Conservation (phyloP, 495 filamentous ascomycete species). For the Penicillium ochrochloron region DNA sequence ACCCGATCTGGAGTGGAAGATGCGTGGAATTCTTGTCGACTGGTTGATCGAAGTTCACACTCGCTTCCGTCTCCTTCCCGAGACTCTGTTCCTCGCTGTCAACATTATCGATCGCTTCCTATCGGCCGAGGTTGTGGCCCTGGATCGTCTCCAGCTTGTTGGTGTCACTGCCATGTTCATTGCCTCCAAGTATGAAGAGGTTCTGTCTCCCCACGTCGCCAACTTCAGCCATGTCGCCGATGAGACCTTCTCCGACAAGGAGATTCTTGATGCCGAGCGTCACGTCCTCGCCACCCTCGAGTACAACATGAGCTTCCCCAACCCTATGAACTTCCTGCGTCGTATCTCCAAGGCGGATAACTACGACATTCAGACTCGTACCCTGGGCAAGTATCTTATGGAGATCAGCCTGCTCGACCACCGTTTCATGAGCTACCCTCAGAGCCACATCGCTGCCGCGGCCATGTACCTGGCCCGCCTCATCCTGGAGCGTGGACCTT, state of each 20-base stretch:
- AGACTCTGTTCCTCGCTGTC: conserved; percentile 94
- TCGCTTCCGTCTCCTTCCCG: conserved; percentile 94
- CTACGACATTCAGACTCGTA: conserved; percentile 96
- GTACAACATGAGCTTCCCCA: conserved; percentile 98
- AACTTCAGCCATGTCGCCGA: conserved; percentile 98
- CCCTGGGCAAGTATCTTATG: conserved; percentile 96
- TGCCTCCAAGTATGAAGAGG: conserved; percentile 98
- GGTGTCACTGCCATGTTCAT: conserved; percentile 99
- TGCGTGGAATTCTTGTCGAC: conserved; percentile 95
- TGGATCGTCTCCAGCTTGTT: conserved; percentile 94
- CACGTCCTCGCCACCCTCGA: conserved; percentile 88
- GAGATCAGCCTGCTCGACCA: conserved; percentile 96
- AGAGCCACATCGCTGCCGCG: conserved; percentile 87
- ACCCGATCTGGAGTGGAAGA: conserved; percentile 95
- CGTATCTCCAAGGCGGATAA: conserved; percentile 98
- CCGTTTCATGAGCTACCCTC: conserved; percentile 82
- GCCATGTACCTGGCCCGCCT: conserved; percentile 94
- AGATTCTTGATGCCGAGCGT: conserved; percentile 96
- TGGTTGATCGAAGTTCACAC: conserved; percentile 99
- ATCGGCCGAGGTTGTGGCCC: conserved; percentile 87
- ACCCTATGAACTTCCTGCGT: conserved; percentile 99
- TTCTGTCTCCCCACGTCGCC: conserved; percentile 91
- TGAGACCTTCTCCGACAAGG: conserved; percentile 92
- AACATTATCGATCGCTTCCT: conserved; percentile 99
- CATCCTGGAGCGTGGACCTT: conserved; percentile 85